Evolutionary conservation across 805 yeast species (phyloP), one percentile per base, ranked within the genome.

Genomic region (Wickerhamomyces xylosicus): DNA sequence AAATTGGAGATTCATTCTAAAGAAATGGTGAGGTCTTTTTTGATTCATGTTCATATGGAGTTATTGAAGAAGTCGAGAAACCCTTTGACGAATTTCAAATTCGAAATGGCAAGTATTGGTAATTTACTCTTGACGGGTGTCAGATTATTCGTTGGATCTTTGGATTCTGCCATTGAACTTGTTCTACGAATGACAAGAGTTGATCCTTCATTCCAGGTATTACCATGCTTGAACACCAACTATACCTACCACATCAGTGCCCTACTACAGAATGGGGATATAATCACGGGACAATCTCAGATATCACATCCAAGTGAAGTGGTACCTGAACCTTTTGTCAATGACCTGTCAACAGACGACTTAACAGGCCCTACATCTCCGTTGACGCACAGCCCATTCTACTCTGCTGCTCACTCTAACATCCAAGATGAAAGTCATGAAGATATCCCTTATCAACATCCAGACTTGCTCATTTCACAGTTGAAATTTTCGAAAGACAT

Each of bases 221-320:
- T 85, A 5, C 95, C 96, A 0, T 86, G 95, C 44, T 63, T 87
- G 31, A 85, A 83, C 52, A 83, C 95, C 8, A 85, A 81, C 49
- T 84, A 83, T 61, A 77, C 89, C 14, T 85, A 85, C 47, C 95
- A 87, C 51, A 86, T 89, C 20, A 78, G 90, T 37, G 96, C 95
- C 0, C 48, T 71, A 21, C 63, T 89, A 34, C 62, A 63, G 27
- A 73, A 85, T 57, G 95, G 94, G 3, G 64, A 71, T 4, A 65
- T 81, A 2, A 79, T 89, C 28, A 81, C 89, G 0, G 97, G 97
- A 11, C 97, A 89, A 57, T 80, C 90, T 3, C 95, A 87, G 53
- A 89, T 89, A 10, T 85, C 95, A 2, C 97, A 89, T 59, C 97
- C 97, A 1, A 61, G 70, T 15, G 58, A 53, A 19, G 25, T 47